Base-by-base conservation (phyloP, 2,329 filamentous ascomycete genomes). In the Pseudogymnoascus sp. region DNA sequence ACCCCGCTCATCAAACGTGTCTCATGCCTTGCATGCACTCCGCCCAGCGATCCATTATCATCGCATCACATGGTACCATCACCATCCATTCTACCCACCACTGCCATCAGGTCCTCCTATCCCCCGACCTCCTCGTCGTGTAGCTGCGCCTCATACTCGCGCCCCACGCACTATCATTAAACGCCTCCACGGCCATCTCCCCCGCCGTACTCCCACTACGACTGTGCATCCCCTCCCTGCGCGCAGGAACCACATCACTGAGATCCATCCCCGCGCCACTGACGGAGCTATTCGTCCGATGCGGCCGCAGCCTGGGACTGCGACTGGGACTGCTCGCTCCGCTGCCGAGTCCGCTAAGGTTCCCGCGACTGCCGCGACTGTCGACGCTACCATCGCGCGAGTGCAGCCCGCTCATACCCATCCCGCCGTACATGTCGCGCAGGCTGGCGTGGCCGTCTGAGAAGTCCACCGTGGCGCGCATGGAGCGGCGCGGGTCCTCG, bases 131-230 rank as follows among this genome's bases (percentile, higher is more conserved):
- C 68, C 79, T 79, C 69, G 79, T 82, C 60, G 92, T 96, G 67
- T 94, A 91, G 76, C 91, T 96, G 64, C 91, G 83, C 65, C 92
- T 82, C 66, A 97, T 92, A 78, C 90, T 96, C 75, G 96, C 90
- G 59, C 93, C 90, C 93, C 93, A 97, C 14, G 89, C 87, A 16
- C 90, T 94, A 70, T 93, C 89, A 69, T 94, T 90, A 60, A 97
- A 81, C 71, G 94, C 89, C 67, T 92, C 86, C 73, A 92, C 84
- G 67, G 95, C 89, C 69, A 92, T 88, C 57, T 86, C 83, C 58
- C 85, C 90, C 62, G 92, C 86, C 4, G 81, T 79, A 73, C 88
- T 92, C 60, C 82, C 84, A 22, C 86, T 82, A 43, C 87, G 77
- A 67, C 83, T 83, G 70, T 80, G 83, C 12, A 25, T 38, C 6